phyloP scores from a whole-genome alignment of 1,284 basidiomycete species.

The Xerocomus cyaneibrunnescens region DNA sequence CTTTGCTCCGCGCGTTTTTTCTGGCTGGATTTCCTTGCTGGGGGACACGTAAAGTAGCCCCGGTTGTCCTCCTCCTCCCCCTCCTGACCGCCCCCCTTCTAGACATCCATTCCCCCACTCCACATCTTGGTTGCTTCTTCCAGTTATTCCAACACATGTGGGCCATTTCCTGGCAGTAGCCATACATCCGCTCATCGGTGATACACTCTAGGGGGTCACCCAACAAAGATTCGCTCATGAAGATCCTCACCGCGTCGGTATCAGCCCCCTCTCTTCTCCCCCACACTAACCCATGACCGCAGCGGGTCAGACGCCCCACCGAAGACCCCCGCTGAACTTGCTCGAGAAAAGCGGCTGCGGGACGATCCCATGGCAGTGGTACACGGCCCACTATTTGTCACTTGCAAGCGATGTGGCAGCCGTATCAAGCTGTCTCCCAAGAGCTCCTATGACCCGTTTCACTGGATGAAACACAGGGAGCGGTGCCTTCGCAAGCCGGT shows the following conservation, averaged over 20 bases:
- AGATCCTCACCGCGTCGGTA: constrained; percentile 21
- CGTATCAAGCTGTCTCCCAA: constrained; percentile 67
- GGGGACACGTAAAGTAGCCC: constrained; percentile 19
- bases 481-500: constrained; percentile 48
- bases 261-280: not conserved
- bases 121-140: not conserved
- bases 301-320: constrained; percentile 27
- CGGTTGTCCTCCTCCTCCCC: no score
- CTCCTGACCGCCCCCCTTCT: constrained; percentile 3
- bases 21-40: constrained; percentile 1
- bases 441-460: constrained; percentile 61
- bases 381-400: constrained; percentile 50
- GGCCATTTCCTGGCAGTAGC: constrained; percentile 16
- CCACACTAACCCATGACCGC: constrained; percentile 12
- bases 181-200: constrained; percentile 20
- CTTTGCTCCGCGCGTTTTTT: constrained; percentile 24
- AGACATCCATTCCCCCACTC: not conserved
- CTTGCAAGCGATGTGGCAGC: constrained; percentile 54
- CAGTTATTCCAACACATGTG: no score
- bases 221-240: constrained; percentile 20
- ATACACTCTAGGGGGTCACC: constrained; percentile 27
- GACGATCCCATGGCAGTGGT: constrained; percentile 54
- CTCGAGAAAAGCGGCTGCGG: constrained; percentile 48
- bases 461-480: constrained; percentile 63
- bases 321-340: constrained; percentile 34